These are phyloP conservation scores for Penicillium sclerotigenum DNA, from an alignment of 2,329 filamentous ascomycete species.

Conservation along the genomic window DNA sequence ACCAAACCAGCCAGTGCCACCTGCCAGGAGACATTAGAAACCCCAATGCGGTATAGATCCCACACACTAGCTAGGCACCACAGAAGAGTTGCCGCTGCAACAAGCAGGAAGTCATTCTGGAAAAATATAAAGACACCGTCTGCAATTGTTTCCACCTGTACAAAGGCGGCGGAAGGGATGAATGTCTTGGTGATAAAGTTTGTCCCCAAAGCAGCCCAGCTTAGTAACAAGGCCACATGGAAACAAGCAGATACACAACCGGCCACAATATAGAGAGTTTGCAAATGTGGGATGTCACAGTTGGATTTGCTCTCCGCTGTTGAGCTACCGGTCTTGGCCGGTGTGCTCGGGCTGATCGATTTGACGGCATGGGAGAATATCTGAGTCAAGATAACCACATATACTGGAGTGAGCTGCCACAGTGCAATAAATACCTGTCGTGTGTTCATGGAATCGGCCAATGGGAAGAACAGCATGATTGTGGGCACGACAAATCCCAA, in stretches of 20 bases:
- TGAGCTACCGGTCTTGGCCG: not conserved
- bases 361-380: slow-evolving; percentile 10
- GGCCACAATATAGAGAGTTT: slow-evolving; percentile 1
- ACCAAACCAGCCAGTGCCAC: slow-evolving; percentile 2
- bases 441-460: slow-evolving; percentile 7
- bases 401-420: slow-evolving; percentile 25
- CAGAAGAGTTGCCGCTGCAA: slow-evolving; percentile 15
- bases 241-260: slow-evolving; percentile 10
- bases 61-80: slow-evolving; percentile 19
- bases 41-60: slow-evolving; percentile 22
- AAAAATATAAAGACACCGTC: slow-evolving; percentile 25
- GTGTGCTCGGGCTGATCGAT: not conserved
- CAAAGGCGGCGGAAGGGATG: slow-evolving; percentile 10
- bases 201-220: not conserved
- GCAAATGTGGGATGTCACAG: not conserved
- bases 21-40: slow-evolving; percentile 10
- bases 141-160: slow-evolving; percentile 8
- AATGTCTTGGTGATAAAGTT: slow-evolving; percentile 15
- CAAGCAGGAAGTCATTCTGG: slow-evolving; percentile 25
- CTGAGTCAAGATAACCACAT: slow-evolving; percentile 18
- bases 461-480: slow-evolving; percentile 23
- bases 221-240: slow-evolving; percentile 1
- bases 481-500: slow-evolving; percentile 27
- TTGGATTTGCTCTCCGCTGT: not conserved
- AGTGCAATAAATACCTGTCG: slow-evolving; percentile 21